These are phyloP conservation scores for Stropharia rugosoannulata DNA, from an alignment of 768 basidiomycete species.

Conservation along the genomic window DNA sequence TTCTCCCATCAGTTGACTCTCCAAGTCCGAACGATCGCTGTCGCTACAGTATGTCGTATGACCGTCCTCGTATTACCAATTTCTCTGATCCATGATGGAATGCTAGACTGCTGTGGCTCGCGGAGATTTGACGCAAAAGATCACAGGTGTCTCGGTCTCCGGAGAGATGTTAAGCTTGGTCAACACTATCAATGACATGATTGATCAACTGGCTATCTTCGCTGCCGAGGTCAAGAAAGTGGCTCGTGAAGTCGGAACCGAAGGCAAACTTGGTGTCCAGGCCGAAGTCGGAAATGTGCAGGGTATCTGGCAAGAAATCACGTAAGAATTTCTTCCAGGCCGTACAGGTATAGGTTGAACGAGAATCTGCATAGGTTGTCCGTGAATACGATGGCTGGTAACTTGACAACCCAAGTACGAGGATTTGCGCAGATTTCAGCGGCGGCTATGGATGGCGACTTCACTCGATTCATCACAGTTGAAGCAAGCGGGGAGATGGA, in stretches of 20 bases:
- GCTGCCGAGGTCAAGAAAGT: slow-evolving; percentile 84
- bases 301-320: slow-evolving; percentile 99
- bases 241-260: slow-evolving; percentile 95
- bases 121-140: slow-evolving; percentile 93
- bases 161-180: slow-evolving; percentile 97
- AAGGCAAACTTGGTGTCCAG: slow-evolving; percentile 97
- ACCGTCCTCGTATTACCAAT: neutral
- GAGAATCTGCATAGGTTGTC: slow-evolving; percentile 57
- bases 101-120: slow-evolving; percentile 80
- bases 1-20: slow-evolving; percentile 65
- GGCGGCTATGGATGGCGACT: slow-evolving; percentile 98
- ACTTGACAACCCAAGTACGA: slow-evolving; percentile 96
- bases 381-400: slow-evolving; percentile 97
- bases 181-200: slow-evolving; percentile 94
- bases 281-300: slow-evolving; percentile 97
- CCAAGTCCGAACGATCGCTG: slow-evolving; percentile 92
- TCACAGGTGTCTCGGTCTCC: slow-evolving; percentile 86
- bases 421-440: slow-evolving; percentile 99
- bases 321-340: slow-evolving; percentile 41
- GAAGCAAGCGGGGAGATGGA: slow-evolving; percentile 99
- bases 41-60: slow-evolving; percentile 69
- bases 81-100: neutral
- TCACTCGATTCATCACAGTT: slow-evolving; percentile 98
- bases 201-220: slow-evolving; percentile 57
- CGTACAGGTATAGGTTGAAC: neutral